phyloP scores from a whole-genome alignment of 306 rosid genomes.

The Leucaena leucocephala region DNA sequence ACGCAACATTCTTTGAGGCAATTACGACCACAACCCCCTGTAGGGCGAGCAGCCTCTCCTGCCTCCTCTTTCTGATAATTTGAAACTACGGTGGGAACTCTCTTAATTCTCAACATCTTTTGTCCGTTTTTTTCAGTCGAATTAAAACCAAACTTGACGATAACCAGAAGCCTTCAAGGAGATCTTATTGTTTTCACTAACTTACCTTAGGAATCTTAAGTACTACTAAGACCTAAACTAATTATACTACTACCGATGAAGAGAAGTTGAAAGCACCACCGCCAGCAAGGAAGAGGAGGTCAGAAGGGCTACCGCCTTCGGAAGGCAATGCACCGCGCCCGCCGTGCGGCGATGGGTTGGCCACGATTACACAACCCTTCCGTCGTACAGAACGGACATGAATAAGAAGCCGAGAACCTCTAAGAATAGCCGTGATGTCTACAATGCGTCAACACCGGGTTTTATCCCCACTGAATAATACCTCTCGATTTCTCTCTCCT shows the following conservation, averaged over 20 bases:
- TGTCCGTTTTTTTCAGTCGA: neutral
- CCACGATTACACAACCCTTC: conserved; percentile 73
- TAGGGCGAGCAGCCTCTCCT: conserved; percentile 54
- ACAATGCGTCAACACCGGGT: conserved; percentile 77
- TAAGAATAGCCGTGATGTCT: conserved; percentile 96
- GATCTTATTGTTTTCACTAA: conserved; percentile 26
- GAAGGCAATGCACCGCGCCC: conserved; percentile 99
- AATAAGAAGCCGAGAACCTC: conserved; percentile 57
- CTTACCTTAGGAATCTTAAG: neutral
- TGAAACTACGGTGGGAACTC: conserved; percentile 92
- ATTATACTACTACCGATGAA: conserved; percentile 4
- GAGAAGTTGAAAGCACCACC: conserved; percentile 68
- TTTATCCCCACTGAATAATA: conserved; percentile 41
- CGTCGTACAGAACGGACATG: conserved; percentile 90
- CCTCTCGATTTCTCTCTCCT: neutral
- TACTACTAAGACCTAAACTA: conserved; percentile 19
- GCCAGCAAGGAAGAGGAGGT: conserved; percentile 97
- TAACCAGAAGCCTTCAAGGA: neutral
- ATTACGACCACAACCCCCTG: conserved; percentile 82
- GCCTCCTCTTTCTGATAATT: conserved; percentile 86
- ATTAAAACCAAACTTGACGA: conserved; percentile 11
- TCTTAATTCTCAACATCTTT: conserved; percentile 79
- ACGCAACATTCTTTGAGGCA: conserved; percentile 85
- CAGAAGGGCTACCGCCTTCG: conserved; percentile 98
- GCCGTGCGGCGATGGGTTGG: conserved; percentile 99